Evolutionary conservation across 176 grass and related monocot species (phyloP), one percentile per base, ranked within the genome.

Genomic region (Cocos nucifera): DNA sequence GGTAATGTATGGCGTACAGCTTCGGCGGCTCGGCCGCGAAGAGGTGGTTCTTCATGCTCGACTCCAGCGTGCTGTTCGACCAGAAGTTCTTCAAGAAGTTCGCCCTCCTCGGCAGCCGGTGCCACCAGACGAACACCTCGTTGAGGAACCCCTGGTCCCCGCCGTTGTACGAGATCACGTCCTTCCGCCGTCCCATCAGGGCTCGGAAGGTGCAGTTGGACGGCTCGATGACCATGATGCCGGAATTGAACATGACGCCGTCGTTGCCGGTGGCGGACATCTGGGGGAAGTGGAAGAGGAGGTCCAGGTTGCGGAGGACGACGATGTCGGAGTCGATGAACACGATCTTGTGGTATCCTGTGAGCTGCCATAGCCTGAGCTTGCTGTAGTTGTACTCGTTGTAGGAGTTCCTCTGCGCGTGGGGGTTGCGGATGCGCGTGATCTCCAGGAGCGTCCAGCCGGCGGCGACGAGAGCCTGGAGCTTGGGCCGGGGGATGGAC

Each of bases 351-450:
- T 82, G 69, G 76, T 97, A 97, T 20, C 88, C 78, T 2, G 76
- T 18, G 23, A 97, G 87, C 81, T 88, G 92, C 92, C 92, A 97
- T 23, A 97, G 78, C 54, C 92, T 83, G 76, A 97, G 87, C 85
- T 97, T 97, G 87, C 92, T 97, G 92, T 88, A 97, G 81, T 97
- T 97, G 83, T 97, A 84, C 78, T 97, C 92, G 66, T 97, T 97
- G 75, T 97, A 97, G 15, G 73, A 83, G 58, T 83, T 75, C 0
- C 66, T 71, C 58, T 73, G 75, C 4, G 92, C 87, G 17, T 76
- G 83, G 7, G 92, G 92, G 78, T 97, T 97, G 28, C 85, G 85
- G 72, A 95, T 95, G 21, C 85, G 85, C 73, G 69, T 63, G 62
- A 95, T 89, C 75, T 50, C 49, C 7, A 73, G 85, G 1, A 80